phyloP scores from a whole-genome alignment of 2,329 filamentous ascomycete species.

The Clarireedia homoeocarpa region DNA sequence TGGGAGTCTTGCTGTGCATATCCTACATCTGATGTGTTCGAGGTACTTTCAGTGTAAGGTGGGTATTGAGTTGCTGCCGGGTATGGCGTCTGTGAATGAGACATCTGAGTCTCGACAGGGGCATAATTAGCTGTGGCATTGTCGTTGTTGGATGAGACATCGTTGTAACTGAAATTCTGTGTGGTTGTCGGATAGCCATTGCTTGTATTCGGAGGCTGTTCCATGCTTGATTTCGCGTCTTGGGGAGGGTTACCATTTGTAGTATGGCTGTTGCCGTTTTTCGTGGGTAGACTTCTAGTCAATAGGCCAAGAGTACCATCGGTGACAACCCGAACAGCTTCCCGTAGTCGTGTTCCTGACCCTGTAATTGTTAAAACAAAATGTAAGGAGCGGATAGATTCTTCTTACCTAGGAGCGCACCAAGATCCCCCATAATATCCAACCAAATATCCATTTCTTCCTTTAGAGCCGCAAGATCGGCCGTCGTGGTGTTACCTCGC shows the following conservation, averaged over 20 bases:
- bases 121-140: conserved; percentile 12
- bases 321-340: conserved; percentile 41
- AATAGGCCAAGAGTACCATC: conserved; percentile 40
- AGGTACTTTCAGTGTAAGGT: conserved; percentile 19
- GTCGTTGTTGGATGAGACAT: conserved; percentile 10
- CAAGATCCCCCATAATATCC: conserved; percentile 58
- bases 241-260: neutral
- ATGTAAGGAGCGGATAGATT: neutral
- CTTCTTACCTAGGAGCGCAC: conserved; percentile 55
- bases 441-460: conserved; percentile 65
- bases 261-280: conserved; percentile 30
- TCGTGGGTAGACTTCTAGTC: conserved; percentile 33
- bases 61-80: conserved; percentile 27
- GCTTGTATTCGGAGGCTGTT: conserved; percentile 1
- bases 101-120: conserved; percentile 15
- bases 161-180: conserved; percentile 12
- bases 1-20: conserved; percentile 20
- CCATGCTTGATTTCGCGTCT: conserved; percentile 9
- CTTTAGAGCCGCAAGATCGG: conserved; percentile 52
- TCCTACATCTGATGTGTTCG: conserved; percentile 11
- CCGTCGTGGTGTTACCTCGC: conserved; percentile 48
- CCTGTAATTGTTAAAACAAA: conserved; percentile 27
- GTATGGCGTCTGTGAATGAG: conserved; percentile 25
- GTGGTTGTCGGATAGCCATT: conserved; percentile 4
- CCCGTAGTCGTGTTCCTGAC: conserved; percentile 39